Base-by-base conservation (phyloP, 2,329 filamentous ascomycete genomes). In the Epichloe baconii region DNA sequence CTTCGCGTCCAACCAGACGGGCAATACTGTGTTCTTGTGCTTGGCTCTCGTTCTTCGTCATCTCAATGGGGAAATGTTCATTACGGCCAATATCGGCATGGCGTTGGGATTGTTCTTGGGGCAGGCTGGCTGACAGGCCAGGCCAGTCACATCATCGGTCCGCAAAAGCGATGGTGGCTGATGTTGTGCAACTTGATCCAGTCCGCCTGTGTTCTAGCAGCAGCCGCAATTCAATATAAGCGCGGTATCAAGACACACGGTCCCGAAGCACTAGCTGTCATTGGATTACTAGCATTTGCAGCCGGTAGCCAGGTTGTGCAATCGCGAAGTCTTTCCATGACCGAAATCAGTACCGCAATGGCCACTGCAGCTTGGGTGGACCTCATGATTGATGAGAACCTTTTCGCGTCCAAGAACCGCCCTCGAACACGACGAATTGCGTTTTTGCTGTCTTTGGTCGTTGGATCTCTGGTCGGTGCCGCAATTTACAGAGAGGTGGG, bases 1-100 rank as follows among this genome's bases (percentile, higher is more conserved):
- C 60, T 82, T 83, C 62, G 76, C 77, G 14, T 81, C 78, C 34
- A 83, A 83, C 62, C 79, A 83, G 59, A 83, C 80, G 0, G 80
- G 80, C 53, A 83, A 83, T 64, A 82, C 79, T 2, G 73, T 83
- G 47, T 76, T 83, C 57, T 69, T 82, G 8, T 66, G 72, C 52
- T 59, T 76, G 11, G 77, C 76, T 34, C 67, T 80, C 51, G 65
- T 76, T 37, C 57, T 75, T 34, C 73, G 76, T 8, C 60, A 71
- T 37, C 62, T 75, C 53, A 66, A 73, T 55, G 68, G 70, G 44
- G 66, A 72, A 19, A 66, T 71, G 59, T 79, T 80, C 62, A 66
- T 71, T 57, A 71, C 74, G 12, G 58, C 70, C 45, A 80, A 81
- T 55, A 77, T 81, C 42, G 77, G 70, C 41, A 64, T 73, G 12